Conservation (phyloP, 192 early-diverging fungal species). For the Coemansia sp. region DNA sequence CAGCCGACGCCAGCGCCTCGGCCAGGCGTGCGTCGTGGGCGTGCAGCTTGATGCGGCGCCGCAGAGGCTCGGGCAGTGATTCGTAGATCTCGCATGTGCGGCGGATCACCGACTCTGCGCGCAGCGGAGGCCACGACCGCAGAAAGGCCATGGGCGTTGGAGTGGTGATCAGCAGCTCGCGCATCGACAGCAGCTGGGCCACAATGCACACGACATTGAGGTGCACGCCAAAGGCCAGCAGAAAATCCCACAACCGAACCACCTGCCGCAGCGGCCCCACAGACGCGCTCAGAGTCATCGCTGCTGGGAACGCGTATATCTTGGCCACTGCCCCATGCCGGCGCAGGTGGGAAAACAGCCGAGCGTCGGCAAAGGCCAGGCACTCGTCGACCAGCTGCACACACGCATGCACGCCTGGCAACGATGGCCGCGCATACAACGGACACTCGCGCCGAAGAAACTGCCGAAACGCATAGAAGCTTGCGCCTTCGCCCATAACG, state of each 20-base stretch:
- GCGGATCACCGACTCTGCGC: constrained; percentile 40
- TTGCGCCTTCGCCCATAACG: constrained; percentile 89
- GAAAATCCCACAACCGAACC: constrained; percentile 88
- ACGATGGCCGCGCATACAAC: constrained; percentile 85
- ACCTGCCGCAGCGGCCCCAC: constrained; percentile 82
- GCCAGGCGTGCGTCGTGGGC: constrained; percentile 42
- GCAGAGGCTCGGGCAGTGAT: constrained; percentile 17
- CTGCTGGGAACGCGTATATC: constrained; percentile 85
- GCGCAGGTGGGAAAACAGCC: constrained; percentile 67
- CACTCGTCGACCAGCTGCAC: constrained; percentile 83
- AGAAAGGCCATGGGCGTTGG: constrained; percentile 39
- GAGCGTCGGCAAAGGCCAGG: constrained; percentile 68
- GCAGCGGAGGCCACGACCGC: constrained; percentile 43
- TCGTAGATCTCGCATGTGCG: constrained; percentile 45
- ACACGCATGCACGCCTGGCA: constrained; percentile 88
- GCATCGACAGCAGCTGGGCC: constrained; percentile 74
- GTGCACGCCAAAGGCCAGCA: constrained; percentile 88
- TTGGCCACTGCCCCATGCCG: constrained; percentile 70
- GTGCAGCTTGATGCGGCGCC: constrained; percentile 24
- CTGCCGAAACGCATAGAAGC: constrained; percentile 80
- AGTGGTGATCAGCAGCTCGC: constrained; percentile 65
- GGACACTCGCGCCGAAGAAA: constrained; percentile 89
- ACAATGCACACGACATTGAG: constrained; percentile 89
- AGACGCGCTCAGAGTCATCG: constrained; percentile 88
- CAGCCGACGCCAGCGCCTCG: constrained; percentile 26